phyloP scores from a whole-genome alignment of 208 protist genomes.

The Crithidia thermophila region DNA sequence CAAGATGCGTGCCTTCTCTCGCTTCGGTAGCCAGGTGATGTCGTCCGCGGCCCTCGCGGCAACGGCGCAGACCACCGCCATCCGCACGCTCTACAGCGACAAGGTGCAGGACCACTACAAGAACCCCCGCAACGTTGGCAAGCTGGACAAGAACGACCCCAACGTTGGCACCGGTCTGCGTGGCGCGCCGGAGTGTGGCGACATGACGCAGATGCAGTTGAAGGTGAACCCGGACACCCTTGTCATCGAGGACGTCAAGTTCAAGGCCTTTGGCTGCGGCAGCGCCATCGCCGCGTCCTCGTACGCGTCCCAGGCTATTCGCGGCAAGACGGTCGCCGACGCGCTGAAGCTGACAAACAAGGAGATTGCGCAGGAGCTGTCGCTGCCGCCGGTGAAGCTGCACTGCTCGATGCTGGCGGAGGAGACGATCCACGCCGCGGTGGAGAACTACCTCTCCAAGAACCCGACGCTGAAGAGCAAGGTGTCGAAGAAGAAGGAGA shows the following conservation, averaged over 20 bases:
- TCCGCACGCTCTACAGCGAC: conserved; percentile 93
- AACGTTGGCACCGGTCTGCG: conserved; percentile 99
- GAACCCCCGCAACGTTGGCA: conserved; percentile 98
- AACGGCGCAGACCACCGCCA: conserved; percentile 15
- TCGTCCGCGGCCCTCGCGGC: conserved; percentile 14
- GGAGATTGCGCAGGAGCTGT: conserved; percentile 98
- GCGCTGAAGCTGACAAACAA: conserved; percentile 97
- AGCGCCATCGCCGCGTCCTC: conserved; percentile 98
- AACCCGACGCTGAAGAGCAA: conserved; percentile 92
- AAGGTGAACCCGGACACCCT: conserved; percentile 93
- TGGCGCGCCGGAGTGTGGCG: conserved; percentile 98
- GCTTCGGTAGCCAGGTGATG: conserved; percentile 8
- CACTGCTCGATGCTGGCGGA: conserved; percentile 99
- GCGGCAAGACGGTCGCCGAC: conserved; percentile 98
- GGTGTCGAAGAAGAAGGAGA: conserved; percentile 46
- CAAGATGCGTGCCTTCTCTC: conserved; percentile 25
- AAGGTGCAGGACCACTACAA: conserved; percentile 99
- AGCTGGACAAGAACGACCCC: conserved; percentile 94
- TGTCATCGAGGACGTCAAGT: conserved; percentile 95
- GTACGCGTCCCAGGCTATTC: conserved; percentile 98
- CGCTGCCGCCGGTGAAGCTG: conserved; percentile 99
- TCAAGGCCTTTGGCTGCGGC: conserved; percentile 99
- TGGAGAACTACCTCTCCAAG: conserved; percentile 97
- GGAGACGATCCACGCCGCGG: conserved; percentile 98
- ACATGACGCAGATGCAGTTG: conserved; percentile 99